A percentile compares a stretch with the other conserved stretches of the same genome.
Evolutionary conservation across 2,329 filamentous ascomycete species (phyloP).

Genomic region (Colletotrichum tabaci): DNA sequence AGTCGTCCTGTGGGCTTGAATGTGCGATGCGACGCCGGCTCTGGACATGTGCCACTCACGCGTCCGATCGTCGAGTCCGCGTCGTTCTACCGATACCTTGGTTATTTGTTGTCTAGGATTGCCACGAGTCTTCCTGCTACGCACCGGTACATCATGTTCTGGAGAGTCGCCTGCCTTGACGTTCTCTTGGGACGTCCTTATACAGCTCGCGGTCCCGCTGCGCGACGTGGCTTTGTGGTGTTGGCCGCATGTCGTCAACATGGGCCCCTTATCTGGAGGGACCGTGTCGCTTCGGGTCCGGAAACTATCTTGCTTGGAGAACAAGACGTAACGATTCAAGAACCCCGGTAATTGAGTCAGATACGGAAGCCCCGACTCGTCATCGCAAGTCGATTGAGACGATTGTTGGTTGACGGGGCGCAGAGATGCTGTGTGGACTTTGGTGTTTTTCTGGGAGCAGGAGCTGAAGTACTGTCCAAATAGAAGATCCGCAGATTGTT

Average conservation of each 20-base stretch:
- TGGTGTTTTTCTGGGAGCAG: neutral
- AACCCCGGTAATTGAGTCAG: conserved; percentile 8
- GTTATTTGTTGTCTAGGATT: neutral
- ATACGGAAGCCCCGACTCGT: neutral
- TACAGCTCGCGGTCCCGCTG: neutral
- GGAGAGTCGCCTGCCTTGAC: neutral
- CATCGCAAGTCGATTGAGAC: neutral
- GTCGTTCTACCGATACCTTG: neutral
- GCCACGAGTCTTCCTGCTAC: neutral
- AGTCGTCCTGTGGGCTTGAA: neutral
- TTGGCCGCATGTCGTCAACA: neutral
- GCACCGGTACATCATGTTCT: conserved; percentile 13
- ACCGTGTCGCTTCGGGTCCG: conserved; percentile 4
- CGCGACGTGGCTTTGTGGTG: neutral
- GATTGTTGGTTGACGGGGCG: neutral
- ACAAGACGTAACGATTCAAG: conserved; percentile 18
- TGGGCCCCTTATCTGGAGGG: conserved; percentile 8
- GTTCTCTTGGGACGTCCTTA: neutral
- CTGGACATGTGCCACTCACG: neutral
- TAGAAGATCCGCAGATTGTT: neutral
- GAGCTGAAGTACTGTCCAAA: neutral
- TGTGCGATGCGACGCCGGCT: too few species aligned
- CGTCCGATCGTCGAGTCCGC: conserved; percentile 18
- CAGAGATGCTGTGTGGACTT: neutral
- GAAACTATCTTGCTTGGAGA: conserved; percentile 3